phyloP scores from a whole-genome alignment of 768 basidiomycete species.

The Serendipita sp. region DNA sequence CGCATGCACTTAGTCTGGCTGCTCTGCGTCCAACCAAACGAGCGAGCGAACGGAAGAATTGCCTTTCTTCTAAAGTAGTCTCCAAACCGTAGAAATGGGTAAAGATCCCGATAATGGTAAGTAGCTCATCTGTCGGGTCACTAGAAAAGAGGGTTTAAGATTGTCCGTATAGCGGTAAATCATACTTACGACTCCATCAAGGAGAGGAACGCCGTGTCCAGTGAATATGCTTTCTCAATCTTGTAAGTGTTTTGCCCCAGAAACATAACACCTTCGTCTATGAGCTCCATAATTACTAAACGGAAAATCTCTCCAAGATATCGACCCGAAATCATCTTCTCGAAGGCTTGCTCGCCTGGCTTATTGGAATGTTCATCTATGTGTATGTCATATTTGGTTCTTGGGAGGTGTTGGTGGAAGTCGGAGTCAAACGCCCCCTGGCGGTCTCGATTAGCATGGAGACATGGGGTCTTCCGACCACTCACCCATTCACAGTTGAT shows the following conservation, averaged over 20 bases:
- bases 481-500: conserved; percentile 97
- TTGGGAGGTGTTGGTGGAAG: conserved; percentile 81
- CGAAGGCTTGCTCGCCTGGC: conserved; percentile 86
- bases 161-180: not conserved
- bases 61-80: conserved; percentile 89
- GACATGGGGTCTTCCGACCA: not conserved
- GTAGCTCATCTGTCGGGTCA: conserved; percentile 89
- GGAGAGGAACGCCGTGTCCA: conserved; percentile 94
- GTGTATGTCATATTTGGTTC: conserved; percentile 84
- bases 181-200: conserved; percentile 74
- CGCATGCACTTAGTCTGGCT: conserved; percentile 82
- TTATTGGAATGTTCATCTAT: conserved; percentile 95
- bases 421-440: conserved; percentile 97
- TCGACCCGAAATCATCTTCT: conserved; percentile 94
- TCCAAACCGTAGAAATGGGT: conserved; percentile 93
- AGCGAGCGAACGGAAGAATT: conserved; percentile 92
- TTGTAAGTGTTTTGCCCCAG: conserved; percentile 98
- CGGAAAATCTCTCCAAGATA: conserved; percentile 94
- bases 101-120: conserved; percentile 96
- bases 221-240: conserved; percentile 78
- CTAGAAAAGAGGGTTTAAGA: conserved; percentile 24
- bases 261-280: conserved; percentile 94
- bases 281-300: conserved; percentile 86
- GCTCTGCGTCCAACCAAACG: conserved; percentile 79
- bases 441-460: not conserved